These are phyloP conservation scores for Penstemon davidsonii DNA, from an alignment of 257 asterid species.

Conservation along the genomic window DNA sequence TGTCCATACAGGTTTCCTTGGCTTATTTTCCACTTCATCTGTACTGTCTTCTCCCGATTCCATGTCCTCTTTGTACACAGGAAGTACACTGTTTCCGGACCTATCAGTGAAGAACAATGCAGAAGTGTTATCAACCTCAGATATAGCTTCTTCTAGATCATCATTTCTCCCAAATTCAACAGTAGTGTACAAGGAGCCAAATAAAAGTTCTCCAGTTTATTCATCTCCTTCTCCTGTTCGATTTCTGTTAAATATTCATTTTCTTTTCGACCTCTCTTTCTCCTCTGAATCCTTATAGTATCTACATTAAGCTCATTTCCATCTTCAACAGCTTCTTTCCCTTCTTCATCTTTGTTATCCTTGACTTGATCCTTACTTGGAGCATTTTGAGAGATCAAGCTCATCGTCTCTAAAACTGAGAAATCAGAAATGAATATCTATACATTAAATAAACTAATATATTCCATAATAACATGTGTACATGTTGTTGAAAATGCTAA, in stretches of 20 bases:
- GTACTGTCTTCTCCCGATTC: conserved; percentile 30
- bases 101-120: conserved; percentile 72
- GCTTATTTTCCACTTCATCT: conserved; percentile 27
- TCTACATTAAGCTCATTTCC: conserved; percentile 24
- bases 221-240: conserved; percentile 67
- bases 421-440: conserved; percentile 3
- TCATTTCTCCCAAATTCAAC: conserved; percentile 57
- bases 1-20: conserved; percentile 72
- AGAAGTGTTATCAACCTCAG: conserved; percentile 40
- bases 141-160: conserved; percentile 47
- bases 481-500: too few species aligned
- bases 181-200: conserved; percentile 72
- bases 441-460: not conserved
- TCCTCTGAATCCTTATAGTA: conserved; percentile 36
- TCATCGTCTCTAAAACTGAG: conserved; percentile 36
- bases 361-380: conserved; percentile 37
- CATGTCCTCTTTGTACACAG: conserved; percentile 63
- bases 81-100: conserved; percentile 47
- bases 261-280: conserved; percentile 47
- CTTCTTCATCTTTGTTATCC: conserved; percentile 29
- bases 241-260: conserved; percentile 35
- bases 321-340: conserved; percentile 36
- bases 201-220: conserved; percentile 62
- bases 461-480: too few species aligned
- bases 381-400: conserved; percentile 79